A percentile compares a stretch with the other conserved stretches of the same genome.
phyloP scores from a whole-genome alignment of 1,284 basidiomycete genomes.

The Grifola frondosa region DNA sequence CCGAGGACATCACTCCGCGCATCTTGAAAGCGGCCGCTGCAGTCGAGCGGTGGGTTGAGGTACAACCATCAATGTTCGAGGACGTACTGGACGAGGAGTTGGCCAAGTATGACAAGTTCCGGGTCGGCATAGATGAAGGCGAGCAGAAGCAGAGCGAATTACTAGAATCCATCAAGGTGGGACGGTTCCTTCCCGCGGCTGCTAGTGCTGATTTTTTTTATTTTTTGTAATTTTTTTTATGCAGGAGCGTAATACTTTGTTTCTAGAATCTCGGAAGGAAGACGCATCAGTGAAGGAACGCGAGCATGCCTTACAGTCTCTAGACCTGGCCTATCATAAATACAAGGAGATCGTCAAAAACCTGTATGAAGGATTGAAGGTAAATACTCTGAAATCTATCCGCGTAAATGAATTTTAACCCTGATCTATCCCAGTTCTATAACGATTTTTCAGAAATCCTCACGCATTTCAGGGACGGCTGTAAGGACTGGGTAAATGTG shows the following conservation, averaged over 20 bases:
- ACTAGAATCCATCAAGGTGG: conserved; percentile 69
- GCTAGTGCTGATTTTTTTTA: neutral
- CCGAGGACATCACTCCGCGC: conserved; percentile 76
- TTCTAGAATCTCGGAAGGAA: conserved; percentile 77
- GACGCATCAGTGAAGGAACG: conserved; percentile 80
- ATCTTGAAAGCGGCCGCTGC: conserved; percentile 69
- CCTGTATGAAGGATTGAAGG: conserved; percentile 87
- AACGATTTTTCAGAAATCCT: conserved; percentile 76
- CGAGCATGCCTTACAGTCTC: conserved; percentile 83
- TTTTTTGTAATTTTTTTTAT: neutral
- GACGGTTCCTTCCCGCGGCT: conserved; percentile 13
- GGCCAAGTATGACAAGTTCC: conserved; percentile 78
- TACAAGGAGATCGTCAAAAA: conserved; percentile 86
- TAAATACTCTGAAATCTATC: conserved; percentile 26
- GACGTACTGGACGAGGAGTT: conserved; percentile 78
- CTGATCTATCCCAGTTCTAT: conserved; percentile 64
- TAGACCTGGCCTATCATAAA: conserved; percentile 87
- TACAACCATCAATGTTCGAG: conserved; percentile 85
- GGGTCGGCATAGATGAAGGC: conserved; percentile 62
- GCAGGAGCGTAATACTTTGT: conserved; percentile 73
- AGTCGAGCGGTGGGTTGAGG: conserved; percentile 66
- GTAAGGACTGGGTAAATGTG: conserved; percentile 71
- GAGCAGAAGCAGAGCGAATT: conserved; percentile 63
- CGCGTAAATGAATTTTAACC: conserved; percentile 2
- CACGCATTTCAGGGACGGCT: conserved; percentile 71